Evolutionary conservation across 177 flowering plant species (phyloP), one percentile per base, ranked within the genome.

Genomic region (Vitis hybrid): DNA sequence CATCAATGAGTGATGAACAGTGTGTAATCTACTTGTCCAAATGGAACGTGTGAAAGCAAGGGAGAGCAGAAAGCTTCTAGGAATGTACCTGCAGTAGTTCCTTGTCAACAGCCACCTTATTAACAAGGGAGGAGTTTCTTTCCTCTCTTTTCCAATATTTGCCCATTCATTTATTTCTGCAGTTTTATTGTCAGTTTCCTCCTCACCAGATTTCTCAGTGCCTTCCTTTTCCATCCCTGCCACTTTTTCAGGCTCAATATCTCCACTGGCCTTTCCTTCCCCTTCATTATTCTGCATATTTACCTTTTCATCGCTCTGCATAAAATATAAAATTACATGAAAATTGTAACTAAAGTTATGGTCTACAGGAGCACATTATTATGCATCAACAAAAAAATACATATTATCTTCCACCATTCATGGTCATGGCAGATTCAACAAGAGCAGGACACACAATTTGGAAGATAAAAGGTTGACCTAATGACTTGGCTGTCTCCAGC

Each of bases 11-110:
- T 20, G 1, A 29, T 20, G 49, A 2, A 55, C 4, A 26, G 56
- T 22, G 3, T 22, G 20, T 5, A 16, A 13, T 33, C 16, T 13
- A 31, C 31, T 15, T 31, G 61, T 18, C 16, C 12, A 51, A 5
- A 66, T 49, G 2, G 1, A 64, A 26, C 45, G 53, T 50, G 10
- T 51, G 39, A 53, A 31, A 39, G 89, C 78, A 93, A 68, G 14
- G 56, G 51, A 53, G 55, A 59, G 33, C 1, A 20, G 51, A 59
- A 16, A 14, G 62, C 10, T n/a, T 10, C 49, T 29, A 51, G 39
- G 15, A 51, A 55, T 51, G 50, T 69, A 81, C 98, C 91, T 91
- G 90, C 78, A 94, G 65, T 31, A 90, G 81, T 74, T 93, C 94
- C 76, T 88, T 93, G 65, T 91, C 86, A 45, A 93, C 78, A 15